phyloP scores from a whole-genome alignment of 2,329 filamentous ascomycete genomes.

The Sporothrix pallida region DNA sequence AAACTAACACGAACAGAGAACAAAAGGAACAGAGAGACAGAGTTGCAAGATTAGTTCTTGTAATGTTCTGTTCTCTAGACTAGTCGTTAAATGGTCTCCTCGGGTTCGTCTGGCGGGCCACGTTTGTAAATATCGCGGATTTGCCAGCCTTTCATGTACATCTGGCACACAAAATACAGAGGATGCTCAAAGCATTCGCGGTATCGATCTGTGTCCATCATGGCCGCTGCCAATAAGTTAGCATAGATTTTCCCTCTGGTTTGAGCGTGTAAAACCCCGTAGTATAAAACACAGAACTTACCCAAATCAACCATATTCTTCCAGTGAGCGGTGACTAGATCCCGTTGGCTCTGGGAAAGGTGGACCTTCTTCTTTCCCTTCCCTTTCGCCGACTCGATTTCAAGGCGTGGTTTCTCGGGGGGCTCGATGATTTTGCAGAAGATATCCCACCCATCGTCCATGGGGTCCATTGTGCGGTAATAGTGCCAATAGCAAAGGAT shows the following conservation, averaged over 20 bases:
- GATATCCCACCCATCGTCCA: slow-evolving; percentile 42
- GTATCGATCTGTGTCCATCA: slow-evolving; percentile 28
- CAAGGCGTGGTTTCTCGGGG: background rate
- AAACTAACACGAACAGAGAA: no score
- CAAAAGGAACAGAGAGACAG: no score
- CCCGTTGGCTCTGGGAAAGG: slow-evolving; percentile 42
- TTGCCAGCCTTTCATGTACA: slow-evolving; percentile 53
- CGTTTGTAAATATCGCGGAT: slow-evolving; percentile 30
- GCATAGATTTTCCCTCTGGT: background rate
- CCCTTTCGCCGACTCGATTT: slow-evolving; percentile 40
- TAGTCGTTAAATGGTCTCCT: background rate
- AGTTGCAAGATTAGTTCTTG: background rate
- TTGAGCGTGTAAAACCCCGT: background rate
- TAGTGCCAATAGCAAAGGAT: slow-evolving; percentile 59
- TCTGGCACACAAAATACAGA: slow-evolving; percentile 54
- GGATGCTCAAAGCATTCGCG: slow-evolving; percentile 47
- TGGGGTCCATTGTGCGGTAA: slow-evolving; percentile 49
- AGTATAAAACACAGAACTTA: slow-evolving; percentile 20
- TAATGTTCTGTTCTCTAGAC: background rate
- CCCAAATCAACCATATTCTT: slow-evolving; percentile 39
- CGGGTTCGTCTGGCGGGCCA: slow-evolving; percentile 1
- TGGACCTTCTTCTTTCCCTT: slow-evolving; percentile 41
- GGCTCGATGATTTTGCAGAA: slow-evolving; percentile 36
- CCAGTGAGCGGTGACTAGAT: slow-evolving; percentile 45
- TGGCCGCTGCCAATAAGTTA: background rate